Evolutionary conservation across 805 yeast species (phyloP).

Genomic region (Suhomyces xylopsoci): DNA sequence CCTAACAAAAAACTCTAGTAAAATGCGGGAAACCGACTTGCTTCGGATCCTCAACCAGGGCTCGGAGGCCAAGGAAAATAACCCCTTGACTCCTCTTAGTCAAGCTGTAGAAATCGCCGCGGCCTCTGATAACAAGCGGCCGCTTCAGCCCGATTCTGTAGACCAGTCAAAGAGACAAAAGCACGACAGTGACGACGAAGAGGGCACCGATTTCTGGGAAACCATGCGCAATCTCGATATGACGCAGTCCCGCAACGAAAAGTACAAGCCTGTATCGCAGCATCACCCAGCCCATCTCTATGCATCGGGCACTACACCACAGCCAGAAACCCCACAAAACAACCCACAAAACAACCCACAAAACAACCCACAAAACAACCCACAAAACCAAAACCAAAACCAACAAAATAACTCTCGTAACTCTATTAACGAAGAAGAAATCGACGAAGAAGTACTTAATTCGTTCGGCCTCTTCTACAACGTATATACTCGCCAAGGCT

Average conservation of each 20-base stretch:
- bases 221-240: constrained; percentile 53
- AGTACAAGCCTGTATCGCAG: constrained; percentile 45
- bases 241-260: background rate
- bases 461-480: constrained; percentile 40
- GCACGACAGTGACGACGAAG: constrained; percentile 46
- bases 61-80: constrained; percentile 1
- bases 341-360: background rate
- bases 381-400: no score
- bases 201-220: constrained; percentile 70
- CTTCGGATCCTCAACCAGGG: constrained; percentile 42
- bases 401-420: background rate
- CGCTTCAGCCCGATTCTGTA: background rate
- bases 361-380: no score
- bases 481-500: constrained; percentile 33
- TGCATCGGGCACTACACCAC: constrained; percentile 1
- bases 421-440: constrained; percentile 22
- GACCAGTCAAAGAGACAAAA: constrained; percentile 8
- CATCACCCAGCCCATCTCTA: constrained; percentile 50
- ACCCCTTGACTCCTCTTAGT: constrained; percentile 34
- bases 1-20: constrained; percentile 6
- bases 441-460: constrained; percentile 33
- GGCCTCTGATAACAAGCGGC: constrained; percentile 22
- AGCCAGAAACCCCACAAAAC: background rate
- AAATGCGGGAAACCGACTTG: constrained; percentile 32
- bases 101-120: constrained; percentile 41